Base-by-base conservation (phyloP, 2,329 filamentous ascomycete genomes). In the Alternaria metachromatica region DNA sequence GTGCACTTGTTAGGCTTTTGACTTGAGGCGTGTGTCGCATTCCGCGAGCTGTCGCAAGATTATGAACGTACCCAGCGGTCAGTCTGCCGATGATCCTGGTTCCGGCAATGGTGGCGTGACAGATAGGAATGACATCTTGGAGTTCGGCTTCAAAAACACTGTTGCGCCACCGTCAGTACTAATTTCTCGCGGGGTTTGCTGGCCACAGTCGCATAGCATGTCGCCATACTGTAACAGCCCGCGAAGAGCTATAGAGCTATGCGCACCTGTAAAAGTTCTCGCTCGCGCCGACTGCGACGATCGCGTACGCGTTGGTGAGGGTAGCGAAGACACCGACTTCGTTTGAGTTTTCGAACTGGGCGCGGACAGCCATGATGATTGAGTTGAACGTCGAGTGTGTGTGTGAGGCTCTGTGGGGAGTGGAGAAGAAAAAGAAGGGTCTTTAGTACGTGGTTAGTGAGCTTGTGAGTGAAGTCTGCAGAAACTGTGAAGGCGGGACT, bases 71-170 rank as follows among this genome's bases (percentile, higher is more conserved):
- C 90, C 93, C 96, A 80, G 95, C 92, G 73, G 96, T 98, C 84
- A 99, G 88, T 73, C 96, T 91, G 64, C 96, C 96, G 78, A 99
- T 92, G 81, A 99, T 99, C 77, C 96, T 89, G 43, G 95, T 98
- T 73, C 96, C 96, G 67, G 94, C 94, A 80, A 99, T 98, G 62
- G 95, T 97, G 73, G 93, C 94, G 84, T 96, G 93, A 83, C 93
- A 96, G 82, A 97, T 97, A 72, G 96, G 96, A 75, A 99, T 95
- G 68, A 97, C 90, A 85, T 98, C 96, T 86, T 97, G 93, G 66
- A 99, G 88, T 85, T 99, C 96, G 68, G 95, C 91, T 87, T 99
- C 96, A 84, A 99, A 98, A 80, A 98, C 89, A 86, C 93, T 93
- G 69, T 65, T 56, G 53, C 37, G 58, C 25, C 60, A 21, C 37